Base-by-base conservation (phyloP, 2,329 filamentous ascomycete genomes). In the Atkinsonella hypoxylon region DNA sequence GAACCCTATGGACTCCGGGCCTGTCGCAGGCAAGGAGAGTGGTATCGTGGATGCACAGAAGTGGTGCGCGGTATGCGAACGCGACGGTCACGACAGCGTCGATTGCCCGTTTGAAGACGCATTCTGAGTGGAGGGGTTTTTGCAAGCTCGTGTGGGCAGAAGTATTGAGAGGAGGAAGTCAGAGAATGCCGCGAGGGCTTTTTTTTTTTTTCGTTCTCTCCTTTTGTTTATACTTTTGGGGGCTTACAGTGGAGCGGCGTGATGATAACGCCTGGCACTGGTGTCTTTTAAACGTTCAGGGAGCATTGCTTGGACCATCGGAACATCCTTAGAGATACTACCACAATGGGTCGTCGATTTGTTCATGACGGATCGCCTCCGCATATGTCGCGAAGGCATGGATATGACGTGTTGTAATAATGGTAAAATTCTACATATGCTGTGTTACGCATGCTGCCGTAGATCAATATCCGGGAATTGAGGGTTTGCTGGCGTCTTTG, bases 41-140 rank as follows among this genome's bases (percentile, higher is more conserved):
- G 85, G 86, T 1, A 71, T 87, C 45, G 75, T 91, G 56, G 89
- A 97, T 61, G 80, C 83, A 50, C 79, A 84, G 55, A 96, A 95
- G 70, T 98, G 93, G 93, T 98, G 93, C 68, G 93, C 93, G 15
- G 75, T 97, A 43, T 98, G 93, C 65, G 93, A 98, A 73, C 82
- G 88, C 55, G 93, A 98, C 62, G 93, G 93, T 13, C 93, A 98
- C 65, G 87, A 96, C 67, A 96, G 91, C 62, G 90, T 95, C 54
- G 89, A 94, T 67, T 95, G 90, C 68, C 89, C 90, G 12, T 86
- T 95, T 67, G 90, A 95, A 69, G 89, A 94, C 66, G 82, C 81
- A 31, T 86, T 83, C 56, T 83, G 31, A 52, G 20, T 18, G 30
- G 10, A 10, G 17, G 11, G 12, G 6, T 20, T 12, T 10, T n/a